Evolutionary conservation across 1,139 yeast species (phyloP).

Genomic region (Magnusiomyces suaveolens): DNA sequence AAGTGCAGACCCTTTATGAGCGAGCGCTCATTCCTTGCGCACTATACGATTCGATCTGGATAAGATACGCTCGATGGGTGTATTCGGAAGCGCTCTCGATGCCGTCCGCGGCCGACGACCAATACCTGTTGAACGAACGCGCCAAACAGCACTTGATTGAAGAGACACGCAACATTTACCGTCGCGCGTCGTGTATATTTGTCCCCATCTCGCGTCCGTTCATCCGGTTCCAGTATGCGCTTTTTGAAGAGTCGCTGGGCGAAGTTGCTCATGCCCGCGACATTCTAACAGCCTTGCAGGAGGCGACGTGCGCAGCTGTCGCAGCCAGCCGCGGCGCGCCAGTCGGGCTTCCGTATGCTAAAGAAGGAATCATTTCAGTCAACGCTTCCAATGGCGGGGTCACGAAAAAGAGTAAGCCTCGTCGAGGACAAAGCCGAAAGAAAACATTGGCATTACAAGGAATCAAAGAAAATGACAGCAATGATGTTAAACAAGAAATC

Average conservation of each 20-base stretch:
- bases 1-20: constrained; percentile 43
- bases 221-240: constrained; percentile 30
- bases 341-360: not conserved
- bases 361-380: not conserved
- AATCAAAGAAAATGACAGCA: too few relatives aligned
- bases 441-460: not conserved
- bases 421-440: not conserved
- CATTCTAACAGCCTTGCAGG: constrained; percentile 21
- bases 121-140: not conserved
- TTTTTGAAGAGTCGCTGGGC: constrained; percentile 30
- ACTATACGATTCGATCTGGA: constrained; percentile 50
- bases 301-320: constrained; percentile 2
- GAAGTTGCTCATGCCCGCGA: constrained; percentile 27
- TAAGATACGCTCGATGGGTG: constrained; percentile 46
- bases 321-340: not conserved
- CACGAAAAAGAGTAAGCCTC: not conserved
- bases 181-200: constrained; percentile 28
- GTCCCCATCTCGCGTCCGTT: constrained; percentile 30
- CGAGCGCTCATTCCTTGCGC: constrained; percentile 42
- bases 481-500: not conserved
- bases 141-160: constrained; percentile 13
- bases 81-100: not conserved
- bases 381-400: not conserved
- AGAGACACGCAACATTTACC: constrained; percentile 26
- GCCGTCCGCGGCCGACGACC: not conserved